Evolutionary conservation across 1,284 basidiomycete species (phyloP).

Genomic region (Ganoderma lucidum): DNA sequence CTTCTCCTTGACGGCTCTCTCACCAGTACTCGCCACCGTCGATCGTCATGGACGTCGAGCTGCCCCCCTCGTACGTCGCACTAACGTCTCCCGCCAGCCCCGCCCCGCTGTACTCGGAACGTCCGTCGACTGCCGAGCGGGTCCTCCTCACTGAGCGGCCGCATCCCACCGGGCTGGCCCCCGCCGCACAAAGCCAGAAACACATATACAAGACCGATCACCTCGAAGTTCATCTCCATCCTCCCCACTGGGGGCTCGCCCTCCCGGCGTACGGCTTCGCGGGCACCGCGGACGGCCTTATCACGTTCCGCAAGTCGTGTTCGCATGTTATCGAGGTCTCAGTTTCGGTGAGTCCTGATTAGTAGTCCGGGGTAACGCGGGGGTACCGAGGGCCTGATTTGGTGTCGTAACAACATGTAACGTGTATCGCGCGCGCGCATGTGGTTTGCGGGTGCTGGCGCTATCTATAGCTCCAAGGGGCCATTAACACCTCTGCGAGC

Average conservation of each 20-base stretch:
- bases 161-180: constrained; percentile 23
- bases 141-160: constrained; percentile 33
- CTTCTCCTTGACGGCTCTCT: constrained; percentile 2
- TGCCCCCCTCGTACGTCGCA: constrained; percentile 27
- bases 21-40: background rate
- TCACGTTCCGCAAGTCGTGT: constrained; percentile 46
- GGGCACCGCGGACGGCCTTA: constrained; percentile 49
- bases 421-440: background rate
- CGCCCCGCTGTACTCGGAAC: constrained; percentile 38
- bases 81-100: constrained; percentile 24
- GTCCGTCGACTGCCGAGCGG: constrained; percentile 33
- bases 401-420: constrained; percentile 11
- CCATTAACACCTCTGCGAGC: constrained; percentile 45
- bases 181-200: constrained; percentile 36
- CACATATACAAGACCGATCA: constrained; percentile 50
- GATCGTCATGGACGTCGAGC: constrained; percentile 28
- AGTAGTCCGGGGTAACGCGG: background rate
- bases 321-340: constrained; percentile 47
- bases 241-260: constrained; percentile 48
- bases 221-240: constrained; percentile 51
- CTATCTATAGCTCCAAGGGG: constrained; percentile 47
- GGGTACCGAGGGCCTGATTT: background rate
- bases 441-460: background rate
- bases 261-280: constrained; percentile 52
- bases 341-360: constrained; percentile 43